phyloP scores from a whole-genome alignment of 805 yeast species.

The Starmerella potacharoeniae region DNA sequence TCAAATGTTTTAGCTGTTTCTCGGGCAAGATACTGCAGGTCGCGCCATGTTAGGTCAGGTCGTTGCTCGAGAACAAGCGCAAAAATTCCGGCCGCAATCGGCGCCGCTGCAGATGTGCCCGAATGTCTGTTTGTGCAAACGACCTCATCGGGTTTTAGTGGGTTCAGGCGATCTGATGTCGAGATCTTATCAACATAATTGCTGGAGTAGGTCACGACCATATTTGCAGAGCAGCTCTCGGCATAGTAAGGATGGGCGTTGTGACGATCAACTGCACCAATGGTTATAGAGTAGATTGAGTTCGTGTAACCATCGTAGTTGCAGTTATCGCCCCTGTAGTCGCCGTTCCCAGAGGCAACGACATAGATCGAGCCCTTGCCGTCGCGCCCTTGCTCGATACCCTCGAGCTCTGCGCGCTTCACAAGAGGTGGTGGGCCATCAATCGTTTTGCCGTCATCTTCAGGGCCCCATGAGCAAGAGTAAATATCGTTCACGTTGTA shows the following conservation, averaged over 20 bases:
- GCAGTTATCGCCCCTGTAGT: conserved; percentile 70
- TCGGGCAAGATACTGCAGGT: conserved; percentile 74
- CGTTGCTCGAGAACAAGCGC: conserved; percentile 72
- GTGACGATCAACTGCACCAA: conserved; percentile 80
- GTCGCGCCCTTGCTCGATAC: conserved; percentile 68
- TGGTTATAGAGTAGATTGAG: conserved; percentile 86
- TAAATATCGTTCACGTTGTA: conserved; percentile 81
- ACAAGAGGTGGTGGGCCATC: conserved; percentile 76
- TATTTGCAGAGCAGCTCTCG: conserved; percentile 87
- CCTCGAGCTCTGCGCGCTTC: conserved; percentile 70
- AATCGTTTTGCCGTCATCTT: conserved; percentile 80
- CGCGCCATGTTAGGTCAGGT: conserved; percentile 90
- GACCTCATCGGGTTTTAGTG: conserved; percentile 11
- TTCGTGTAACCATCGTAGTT: conserved; percentile 97
- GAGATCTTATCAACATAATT: conserved; percentile 84
- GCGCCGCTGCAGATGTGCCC: conserved; percentile 98
- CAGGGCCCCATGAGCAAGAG: conserved; percentile 98
- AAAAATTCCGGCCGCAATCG: conserved; percentile 92
- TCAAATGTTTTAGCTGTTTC: conserved; percentile 59
- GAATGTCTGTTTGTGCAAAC: conserved; percentile 71
- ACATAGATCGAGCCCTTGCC: conserved; percentile 82
- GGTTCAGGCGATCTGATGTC: conserved; percentile 41
- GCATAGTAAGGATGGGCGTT: conserved; percentile 84
- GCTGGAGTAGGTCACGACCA: conserved; percentile 86
- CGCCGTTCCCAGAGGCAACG: conserved; percentile 96